These are phyloP conservation scores for Oxyria digyna DNA, from an alignment of 148 eudicot genomes.

Conservation along the genomic window DNA sequence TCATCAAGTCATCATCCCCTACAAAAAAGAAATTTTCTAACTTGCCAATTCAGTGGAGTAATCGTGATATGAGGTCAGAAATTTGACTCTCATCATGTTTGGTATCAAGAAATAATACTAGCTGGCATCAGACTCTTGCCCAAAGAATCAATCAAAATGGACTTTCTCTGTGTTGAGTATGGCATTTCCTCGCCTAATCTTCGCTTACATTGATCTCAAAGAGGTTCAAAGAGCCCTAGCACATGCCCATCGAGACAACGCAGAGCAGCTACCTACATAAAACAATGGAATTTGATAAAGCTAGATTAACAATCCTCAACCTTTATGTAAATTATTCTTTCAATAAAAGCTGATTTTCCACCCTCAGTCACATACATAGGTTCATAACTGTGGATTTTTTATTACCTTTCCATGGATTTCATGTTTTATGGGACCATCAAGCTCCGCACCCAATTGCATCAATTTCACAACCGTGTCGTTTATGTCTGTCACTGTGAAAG, in stretches of 20 bases:
- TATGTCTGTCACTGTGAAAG: conserved; percentile 83
- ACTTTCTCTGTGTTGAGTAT: background rate
- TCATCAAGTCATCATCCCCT: too few species aligned
- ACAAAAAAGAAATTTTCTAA: too few species aligned
- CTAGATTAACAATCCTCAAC: too few species aligned
- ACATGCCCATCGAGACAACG: conserved; percentile 71
- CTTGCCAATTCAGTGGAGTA: too few species aligned
- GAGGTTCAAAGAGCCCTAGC: conserved; percentile 74
- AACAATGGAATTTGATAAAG: too few species aligned
- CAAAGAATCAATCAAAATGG: background rate
- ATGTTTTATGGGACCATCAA: conserved; percentile 89
- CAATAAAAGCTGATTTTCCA: too few species aligned
- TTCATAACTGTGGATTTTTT: too few species aligned
- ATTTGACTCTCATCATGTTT: too few species aligned
- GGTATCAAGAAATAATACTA: background rate
- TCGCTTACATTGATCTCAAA: conserved; percentile 12
- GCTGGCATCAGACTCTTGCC: background rate
- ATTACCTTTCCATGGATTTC: conserved; percentile 91
- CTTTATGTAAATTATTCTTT: too few species aligned
- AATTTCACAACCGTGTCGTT: conserved; percentile 66
- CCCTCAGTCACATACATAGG: too few species aligned
- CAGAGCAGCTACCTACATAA: too few species aligned
- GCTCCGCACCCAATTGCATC: conserved; percentile 82
- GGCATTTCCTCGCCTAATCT: background rate
- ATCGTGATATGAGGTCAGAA: too few species aligned